Base-by-base conservation (phyloP, 345 rosid genomes). In the Clarkia xantiana region DNA sequence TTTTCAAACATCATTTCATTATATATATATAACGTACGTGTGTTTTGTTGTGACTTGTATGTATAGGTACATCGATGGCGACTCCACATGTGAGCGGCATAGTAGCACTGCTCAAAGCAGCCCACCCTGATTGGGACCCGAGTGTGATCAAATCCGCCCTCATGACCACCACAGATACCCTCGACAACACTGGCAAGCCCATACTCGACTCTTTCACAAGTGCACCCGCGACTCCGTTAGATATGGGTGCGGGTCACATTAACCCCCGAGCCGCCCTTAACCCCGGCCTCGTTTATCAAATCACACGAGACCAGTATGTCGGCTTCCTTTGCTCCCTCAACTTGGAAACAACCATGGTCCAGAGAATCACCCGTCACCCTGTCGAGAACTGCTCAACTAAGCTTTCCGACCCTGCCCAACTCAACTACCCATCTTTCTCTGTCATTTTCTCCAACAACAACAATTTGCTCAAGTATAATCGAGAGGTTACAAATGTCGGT, bases 401-500 rank as follows among this genome's bases (percentile, higher is more conserved):
- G 60, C 71, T 78, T 61, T 42, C 65, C 0, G 71, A 72, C 69
- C 95, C 93, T 0, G 97, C 95, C 3, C 61, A 74, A 14, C 90
- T 89, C 55, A 89, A 89, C 64, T 89, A 89, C 59, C 97, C 90
- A 1, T 85, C 94, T 0, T 89, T 89, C 71, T 80, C 95, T 0
- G 83, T 85, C 23, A 42, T 73, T 63, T 80, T 89, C 17, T 73
- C 71, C 2, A 53, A 48, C 53, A 77, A 77, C 22, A 11, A 17
- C 59, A 69, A 81, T 68, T 75, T 75, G 1, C 80, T 80, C n/a
- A 66, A 82, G 8, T 89, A 89, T 71, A 76, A 85, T 1, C 63
- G 97, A 0, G 80, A 65, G 58, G 62, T 89, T 38, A 89, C 95
- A 29, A 89, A 89, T 22, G 97, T 89, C 0, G 97, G 97, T 17